A percentile compares a stretch with the other conserved stretches of the same genome.
phyloP scores from a whole-genome alignment of 208 protist species.

The Acanthamoeba sp. region DNA sequence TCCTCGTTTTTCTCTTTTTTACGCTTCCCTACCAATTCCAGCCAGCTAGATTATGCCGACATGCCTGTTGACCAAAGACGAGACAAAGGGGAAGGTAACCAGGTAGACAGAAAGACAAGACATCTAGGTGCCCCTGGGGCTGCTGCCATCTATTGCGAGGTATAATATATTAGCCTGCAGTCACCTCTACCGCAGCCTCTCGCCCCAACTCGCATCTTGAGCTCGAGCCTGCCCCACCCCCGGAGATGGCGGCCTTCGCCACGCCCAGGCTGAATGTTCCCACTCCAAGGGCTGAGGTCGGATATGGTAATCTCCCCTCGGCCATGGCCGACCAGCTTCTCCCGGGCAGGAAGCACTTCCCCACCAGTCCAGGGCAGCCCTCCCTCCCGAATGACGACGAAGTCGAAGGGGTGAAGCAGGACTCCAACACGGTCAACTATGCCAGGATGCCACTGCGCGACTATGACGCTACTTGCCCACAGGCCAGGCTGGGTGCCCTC shows the following conservation, averaged over 20 bases:
- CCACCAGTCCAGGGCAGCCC: constrained; percentile 72
- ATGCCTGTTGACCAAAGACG: constrained; percentile 7
- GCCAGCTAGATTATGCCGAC: constrained; percentile 67
- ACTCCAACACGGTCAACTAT: background rate
- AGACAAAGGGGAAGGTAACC: too few relatives aligned
- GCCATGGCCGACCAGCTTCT: constrained; percentile 77
- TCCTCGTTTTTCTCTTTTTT: constrained; percentile 75
- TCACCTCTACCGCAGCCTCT: too few relatives aligned
- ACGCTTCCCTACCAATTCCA: constrained; percentile 70
- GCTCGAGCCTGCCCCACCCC: too few relatives aligned
- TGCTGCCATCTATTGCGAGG: too few relatives aligned
- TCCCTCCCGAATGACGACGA: background rate
- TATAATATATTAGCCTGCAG: too few relatives aligned
- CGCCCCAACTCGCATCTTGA: too few relatives aligned
- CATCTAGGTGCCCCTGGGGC: too few relatives aligned
- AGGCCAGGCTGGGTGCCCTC: background rate
- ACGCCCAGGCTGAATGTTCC: too few relatives aligned
- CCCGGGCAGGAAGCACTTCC: constrained; percentile 68
- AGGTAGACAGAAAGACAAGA: too few relatives aligned
- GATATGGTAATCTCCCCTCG: background rate
- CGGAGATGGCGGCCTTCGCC: too few relatives aligned
- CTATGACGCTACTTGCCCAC: background rate
- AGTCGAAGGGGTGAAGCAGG: background rate
- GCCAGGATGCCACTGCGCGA: background rate
- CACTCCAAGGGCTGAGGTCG: background rate